Conservation (phyloP, 768 basidiomycete species). For the Kwoniella pini region DNA sequence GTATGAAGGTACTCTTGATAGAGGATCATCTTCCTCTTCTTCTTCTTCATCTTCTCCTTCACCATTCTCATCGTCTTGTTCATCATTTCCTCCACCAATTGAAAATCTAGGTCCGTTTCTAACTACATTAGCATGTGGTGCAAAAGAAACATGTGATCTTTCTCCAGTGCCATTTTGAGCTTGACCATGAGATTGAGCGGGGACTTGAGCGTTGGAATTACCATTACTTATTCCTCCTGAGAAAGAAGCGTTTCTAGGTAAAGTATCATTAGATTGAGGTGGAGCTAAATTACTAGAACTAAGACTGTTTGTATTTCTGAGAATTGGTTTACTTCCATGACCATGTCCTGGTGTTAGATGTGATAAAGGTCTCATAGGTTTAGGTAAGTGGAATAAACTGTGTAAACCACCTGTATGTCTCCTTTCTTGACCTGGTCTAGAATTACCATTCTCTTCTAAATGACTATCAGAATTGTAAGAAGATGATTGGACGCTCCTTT, state of each 20-base stretch:
- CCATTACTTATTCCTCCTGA: constrained; percentile 16
- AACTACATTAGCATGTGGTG: constrained; percentile 13
- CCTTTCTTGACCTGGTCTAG: constrained; percentile 53
- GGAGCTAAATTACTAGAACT: constrained; percentile 26
- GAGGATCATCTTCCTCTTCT: constrained; percentile 55
- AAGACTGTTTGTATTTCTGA: constrained; percentile 36
- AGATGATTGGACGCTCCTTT: constrained; percentile 55
- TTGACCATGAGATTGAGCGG: neutral
- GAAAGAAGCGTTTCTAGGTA: constrained; percentile 30
- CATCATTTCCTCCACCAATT: constrained; percentile 12
- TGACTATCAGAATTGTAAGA: constrained; percentile 15
- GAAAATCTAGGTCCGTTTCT: constrained; percentile 3
- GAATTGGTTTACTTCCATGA: constrained; percentile 33
- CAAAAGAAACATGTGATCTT: constrained; percentile 22
- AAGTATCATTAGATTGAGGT: constrained; percentile 6
- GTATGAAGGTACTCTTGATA: constrained; percentile 82
- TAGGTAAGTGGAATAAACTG: constrained; percentile 48
- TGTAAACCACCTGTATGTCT: constrained; percentile 36
- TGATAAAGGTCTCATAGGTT: constrained; percentile 46
- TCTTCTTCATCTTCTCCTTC: constrained; percentile 16
- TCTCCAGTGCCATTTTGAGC: constrained; percentile 4
- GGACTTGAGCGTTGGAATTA: no score
- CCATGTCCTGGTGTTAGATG: constrained; percentile 18
- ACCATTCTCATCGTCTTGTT: neutral
- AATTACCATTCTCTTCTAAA: constrained; percentile 6